Percentiles rank a stretch among this genome's conserved stretches.
Evolutionary conservation across 257 asterid genomes (phyloP).

Genomic region (Verbascum thapsus): DNA sequence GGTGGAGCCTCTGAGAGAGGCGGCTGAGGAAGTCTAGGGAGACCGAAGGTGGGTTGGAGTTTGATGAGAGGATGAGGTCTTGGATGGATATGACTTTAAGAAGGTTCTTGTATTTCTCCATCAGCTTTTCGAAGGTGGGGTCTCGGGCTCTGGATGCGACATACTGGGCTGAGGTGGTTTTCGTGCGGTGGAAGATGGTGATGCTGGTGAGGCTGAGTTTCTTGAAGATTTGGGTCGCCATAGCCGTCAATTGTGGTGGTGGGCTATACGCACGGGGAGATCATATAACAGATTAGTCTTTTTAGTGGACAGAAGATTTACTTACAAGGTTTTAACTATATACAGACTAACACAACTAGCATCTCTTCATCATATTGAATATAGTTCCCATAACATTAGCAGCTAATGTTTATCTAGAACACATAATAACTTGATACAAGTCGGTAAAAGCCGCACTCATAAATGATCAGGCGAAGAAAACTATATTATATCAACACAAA

Average conservation of each 20-base stretch:
- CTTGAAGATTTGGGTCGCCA: slow-evolving; percentile 55
- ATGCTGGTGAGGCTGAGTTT: slow-evolving; percentile 32
- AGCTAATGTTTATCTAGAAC: too few species aligned
- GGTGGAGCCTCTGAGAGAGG: slow-evolving; percentile 79
- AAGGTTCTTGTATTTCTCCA: slow-evolving; percentile 81
- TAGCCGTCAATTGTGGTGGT: slow-evolving; percentile 11
- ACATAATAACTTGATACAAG: too few species aligned
- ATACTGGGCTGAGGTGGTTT: slow-evolving; percentile 70
- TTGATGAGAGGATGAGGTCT: slow-evolving; percentile 70
- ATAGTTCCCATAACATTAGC: too few species aligned
- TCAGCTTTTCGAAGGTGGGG: slow-evolving; percentile 82
- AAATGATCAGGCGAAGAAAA: too few species aligned
- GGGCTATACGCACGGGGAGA: neutral
- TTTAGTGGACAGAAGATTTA: too few species aligned
- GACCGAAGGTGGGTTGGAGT: slow-evolving; percentile 53
- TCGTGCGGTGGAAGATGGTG: slow-evolving; percentile 49
- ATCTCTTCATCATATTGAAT: too few species aligned
- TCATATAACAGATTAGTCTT: neutral
- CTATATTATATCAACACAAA: too few species aligned
- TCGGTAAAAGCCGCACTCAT: too few species aligned
- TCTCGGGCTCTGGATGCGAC: slow-evolving; percentile 79
- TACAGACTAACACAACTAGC: too few species aligned
- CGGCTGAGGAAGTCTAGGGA: slow-evolving; percentile 82
- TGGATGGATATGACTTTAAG: slow-evolving; percentile 69
- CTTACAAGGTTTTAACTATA: too few species aligned